Base-by-base conservation (phyloP, 352 stramenopile species). In the Phytophthora hybrid region DNA sequence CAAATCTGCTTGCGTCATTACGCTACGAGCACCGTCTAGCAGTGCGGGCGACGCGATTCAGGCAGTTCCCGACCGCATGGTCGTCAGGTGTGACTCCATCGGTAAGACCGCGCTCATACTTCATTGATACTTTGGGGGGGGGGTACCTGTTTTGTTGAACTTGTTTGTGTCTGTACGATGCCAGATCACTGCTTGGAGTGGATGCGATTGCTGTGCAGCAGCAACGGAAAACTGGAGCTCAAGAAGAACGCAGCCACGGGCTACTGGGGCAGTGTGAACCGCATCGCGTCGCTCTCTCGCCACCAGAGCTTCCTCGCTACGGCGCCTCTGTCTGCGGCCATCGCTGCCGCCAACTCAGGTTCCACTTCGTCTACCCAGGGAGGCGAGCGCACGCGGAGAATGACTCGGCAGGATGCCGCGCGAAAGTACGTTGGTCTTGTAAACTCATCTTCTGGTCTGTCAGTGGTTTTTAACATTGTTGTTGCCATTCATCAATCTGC, bases 201-300 rank as follows among this genome's bases (percentile, higher is more conserved):
- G 90, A 97, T 97, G 90, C 88, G 90, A 6, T 63, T 97, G 63
- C 70, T 97, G 11, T 97, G 90, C 65, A 85, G 80, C 18, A 93
- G 80, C 69, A 95, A 97, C 68, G 85, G 87, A 68, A 97, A 95
- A 73, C 73, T 97, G 8, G 90, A 95, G 59, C 86, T 97, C 59
- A 95, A 95, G 77, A 95, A 95, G 75, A 97, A 95, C 56, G 90
- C 90, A 4, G 88, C 90, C 4, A 97, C 88, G 0, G 90, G 90
- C 1, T 82, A 87, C 54, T 97, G 88, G 88, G 90, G 90, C 11
- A 97, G 88, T 65, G 86, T 97, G 29, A 95, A 97, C 71, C 87
- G 90, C 51, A 89, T 97, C 57, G 89, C 90, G 21, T 93, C 90
- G 46, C 73, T 97, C 52, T 95, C 87, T 18, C 87, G 87, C 5